Conservation (phyloP, 2,329 filamentous ascomycete genomes). For the Plenodomus tracheiphilus region DNA sequence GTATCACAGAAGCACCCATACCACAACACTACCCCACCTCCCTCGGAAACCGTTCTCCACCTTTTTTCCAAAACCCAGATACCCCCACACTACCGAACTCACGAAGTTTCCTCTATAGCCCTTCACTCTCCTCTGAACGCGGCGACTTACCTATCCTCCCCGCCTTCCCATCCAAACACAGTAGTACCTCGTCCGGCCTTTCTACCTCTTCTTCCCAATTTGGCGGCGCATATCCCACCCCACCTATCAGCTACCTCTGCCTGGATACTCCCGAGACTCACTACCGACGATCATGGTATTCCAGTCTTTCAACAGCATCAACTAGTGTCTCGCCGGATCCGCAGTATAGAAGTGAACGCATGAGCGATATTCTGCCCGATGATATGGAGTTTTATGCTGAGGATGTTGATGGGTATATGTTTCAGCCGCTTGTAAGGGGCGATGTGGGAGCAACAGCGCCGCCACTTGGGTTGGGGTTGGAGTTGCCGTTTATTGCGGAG, state of each 20-base stretch:
- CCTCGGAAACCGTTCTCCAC: not conserved
- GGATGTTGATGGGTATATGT: not conserved
- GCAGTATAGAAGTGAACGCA: not conserved
- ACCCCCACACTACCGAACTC: not conserved
- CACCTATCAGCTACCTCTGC: not conserved
- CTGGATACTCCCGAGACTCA: too few relatives aligned
- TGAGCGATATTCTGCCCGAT: slow-evolving; percentile 6
- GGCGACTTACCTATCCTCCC: slow-evolving; percentile 3
- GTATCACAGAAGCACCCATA: not conserved
- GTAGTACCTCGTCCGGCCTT: not conserved
- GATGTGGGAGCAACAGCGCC: not conserved
- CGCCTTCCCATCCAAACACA: not conserved
- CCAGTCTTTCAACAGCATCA: not conserved
- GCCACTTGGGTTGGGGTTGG: not conserved
- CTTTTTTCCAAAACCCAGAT: not conserved
- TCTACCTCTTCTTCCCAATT: not conserved
- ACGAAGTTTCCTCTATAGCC: not conserved
- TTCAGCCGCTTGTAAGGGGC: not conserved
- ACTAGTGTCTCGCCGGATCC: not conserved
- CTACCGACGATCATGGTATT: not conserved
- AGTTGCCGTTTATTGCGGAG: not conserved
- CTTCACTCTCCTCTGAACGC: not conserved
- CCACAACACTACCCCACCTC: not conserved
- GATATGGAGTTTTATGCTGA: not conserved
- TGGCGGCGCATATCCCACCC: not conserved